A percentile compares a stretch with the other conserved stretches of the same genome.
Conservation (phyloP, 1,139 yeast species). For the Geotrichum reessii region DNA sequence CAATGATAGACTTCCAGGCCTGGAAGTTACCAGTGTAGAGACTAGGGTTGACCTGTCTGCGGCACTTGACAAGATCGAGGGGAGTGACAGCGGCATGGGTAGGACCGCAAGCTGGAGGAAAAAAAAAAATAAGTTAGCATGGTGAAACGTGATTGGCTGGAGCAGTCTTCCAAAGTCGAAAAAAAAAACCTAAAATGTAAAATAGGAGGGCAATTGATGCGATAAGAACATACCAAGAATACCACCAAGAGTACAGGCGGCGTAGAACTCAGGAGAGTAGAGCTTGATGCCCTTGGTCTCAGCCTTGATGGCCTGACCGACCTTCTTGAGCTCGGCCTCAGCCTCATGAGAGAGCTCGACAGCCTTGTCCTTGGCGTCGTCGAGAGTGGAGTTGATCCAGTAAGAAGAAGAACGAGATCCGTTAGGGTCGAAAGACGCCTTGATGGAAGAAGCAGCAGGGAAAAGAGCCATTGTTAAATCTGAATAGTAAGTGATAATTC, state of each 20-base stretch:
- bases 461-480: constrained; percentile 35
- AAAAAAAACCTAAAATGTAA: not conserved
- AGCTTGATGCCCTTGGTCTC: constrained; percentile 41
- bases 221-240: constrained; percentile 41
- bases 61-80: constrained; percentile 84
- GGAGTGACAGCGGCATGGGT: constrained; percentile 93
- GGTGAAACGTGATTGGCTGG: constrained; percentile 4
- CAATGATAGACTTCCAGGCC: constrained; percentile 71
- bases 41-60: constrained; percentile 74
- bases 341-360: constrained; percentile 27
- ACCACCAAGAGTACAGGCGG: constrained; percentile 86
- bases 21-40: constrained; percentile 69
- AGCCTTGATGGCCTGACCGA: constrained; percentile 33
- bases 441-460: constrained; percentile 37
- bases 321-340: constrained; percentile 34
- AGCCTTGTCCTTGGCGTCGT: constrained; percentile 32
- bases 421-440: constrained; percentile 39
- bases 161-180: constrained; percentile 3
- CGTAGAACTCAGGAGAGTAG: constrained; percentile 66
- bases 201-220: not conserved
- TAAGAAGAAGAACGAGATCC: constrained; percentile 29
- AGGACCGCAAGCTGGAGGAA: constrained; percentile 74
- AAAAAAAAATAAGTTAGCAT: not conserved
- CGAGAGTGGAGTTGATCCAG: constrained; percentile 35
- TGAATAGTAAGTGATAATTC: not conserved